These are phyloP conservation scores for Dactylonectria estremocensis DNA, from an alignment of 2,329 filamentous ascomycete species.

Conservation along the genomic window DNA sequence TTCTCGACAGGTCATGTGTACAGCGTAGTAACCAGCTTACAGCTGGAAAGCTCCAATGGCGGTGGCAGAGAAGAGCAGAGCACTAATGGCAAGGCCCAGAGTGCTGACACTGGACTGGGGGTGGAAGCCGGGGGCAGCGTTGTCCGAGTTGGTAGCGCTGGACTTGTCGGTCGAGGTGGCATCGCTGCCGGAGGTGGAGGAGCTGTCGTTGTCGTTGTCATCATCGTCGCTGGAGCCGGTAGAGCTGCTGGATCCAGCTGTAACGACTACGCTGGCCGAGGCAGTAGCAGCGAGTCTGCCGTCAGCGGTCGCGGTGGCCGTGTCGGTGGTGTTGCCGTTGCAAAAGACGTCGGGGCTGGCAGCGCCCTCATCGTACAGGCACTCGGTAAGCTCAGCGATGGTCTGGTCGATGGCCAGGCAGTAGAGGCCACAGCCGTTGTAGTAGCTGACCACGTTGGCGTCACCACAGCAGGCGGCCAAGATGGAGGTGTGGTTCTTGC, in stretches of 20 bases:
- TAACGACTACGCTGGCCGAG: slow-evolving; percentile 50
- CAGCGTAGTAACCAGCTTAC: slow-evolving; percentile 25
- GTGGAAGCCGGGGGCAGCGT: slow-evolving; percentile 39
- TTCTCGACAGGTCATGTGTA: neutral
- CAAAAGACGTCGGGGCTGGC: slow-evolving; percentile 60
- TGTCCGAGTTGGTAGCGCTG: slow-evolving; percentile 39
- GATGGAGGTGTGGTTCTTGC: slow-evolving; percentile 58
- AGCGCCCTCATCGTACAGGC: slow-evolving; percentile 58
- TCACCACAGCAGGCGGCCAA: slow-evolving; percentile 63
- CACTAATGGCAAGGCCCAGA: slow-evolving; percentile 54
- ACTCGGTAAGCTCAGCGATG: slow-evolving; percentile 51
- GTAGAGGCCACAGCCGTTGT: slow-evolving; percentile 65
- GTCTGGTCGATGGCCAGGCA: slow-evolving; percentile 57
- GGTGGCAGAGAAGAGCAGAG: slow-evolving; percentile 55
- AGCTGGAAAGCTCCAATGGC: slow-evolving; percentile 46
- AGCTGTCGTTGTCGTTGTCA: slow-evolving; percentile 20
- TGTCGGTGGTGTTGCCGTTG: slow-evolving; percentile 55
- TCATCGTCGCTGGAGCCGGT: slow-evolving; percentile 3
- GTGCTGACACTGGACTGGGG: slow-evolving; percentile 49
- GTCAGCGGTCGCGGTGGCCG: slow-evolving; percentile 49
- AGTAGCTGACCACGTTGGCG: slow-evolving; percentile 62
- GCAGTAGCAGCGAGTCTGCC: slow-evolving; percentile 49
- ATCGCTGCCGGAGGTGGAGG: slow-evolving; percentile 8
- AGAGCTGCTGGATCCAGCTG: slow-evolving; percentile 31
- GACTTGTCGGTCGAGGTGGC: slow-evolving; percentile 24